Evolutionary conservation across 2,329 filamentous ascomycete genomes (phyloP), one percentile per base, ranked within the genome.

Genomic region (Aaosphaeria pasadenensis): DNA sequence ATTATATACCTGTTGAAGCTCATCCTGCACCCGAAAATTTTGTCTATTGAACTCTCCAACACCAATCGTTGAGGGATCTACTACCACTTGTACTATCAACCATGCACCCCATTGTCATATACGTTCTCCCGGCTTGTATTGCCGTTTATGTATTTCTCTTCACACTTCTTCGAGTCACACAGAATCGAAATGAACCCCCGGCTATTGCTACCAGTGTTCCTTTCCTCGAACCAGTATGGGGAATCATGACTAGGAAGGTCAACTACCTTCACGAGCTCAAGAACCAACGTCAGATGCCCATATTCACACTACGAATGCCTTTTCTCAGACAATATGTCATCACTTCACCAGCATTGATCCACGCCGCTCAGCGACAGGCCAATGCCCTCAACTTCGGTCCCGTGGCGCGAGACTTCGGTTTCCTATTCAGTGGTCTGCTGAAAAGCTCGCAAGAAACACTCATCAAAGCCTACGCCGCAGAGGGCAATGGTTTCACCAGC

Each of bases 241-340:
- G 43, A 17, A 5, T 39, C 35, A 29, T 13, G 31, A 13, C n/a
- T 30, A 6, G 39, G 9, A 11, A 7, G 9, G 3, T 4, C 9
- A 9, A 11, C 11, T 42, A 62, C 56, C n/a, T 42, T 39, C 29
- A 42, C 42, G 9, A 28, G 7, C 17, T 40, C 3, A 9, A 24
- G 17, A 36, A 36, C n/a, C 33, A 36, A n/a, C 4, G 33, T n/a
- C n/a, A 36, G 55, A 57, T 17, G 32, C 69, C 73, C 0, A 73
- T 77, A 31, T 71, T 71, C 47, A 77, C 73, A 4, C 51, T 78
- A 24, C 50, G 65, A 3, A 57, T 77, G 33, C 71, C 72, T 1
- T 71, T 72, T 4, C 60, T 69, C 30, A 71, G 72, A 43, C 61
- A 75, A 43, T 77, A 77, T 42, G 60, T 77, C 7, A 64, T 75